Percentiles rank a stretch among this genome's conserved stretches.
Conservation (phyloP, 441 rosid genomes). For the Codiaeum variegatum region DNA sequence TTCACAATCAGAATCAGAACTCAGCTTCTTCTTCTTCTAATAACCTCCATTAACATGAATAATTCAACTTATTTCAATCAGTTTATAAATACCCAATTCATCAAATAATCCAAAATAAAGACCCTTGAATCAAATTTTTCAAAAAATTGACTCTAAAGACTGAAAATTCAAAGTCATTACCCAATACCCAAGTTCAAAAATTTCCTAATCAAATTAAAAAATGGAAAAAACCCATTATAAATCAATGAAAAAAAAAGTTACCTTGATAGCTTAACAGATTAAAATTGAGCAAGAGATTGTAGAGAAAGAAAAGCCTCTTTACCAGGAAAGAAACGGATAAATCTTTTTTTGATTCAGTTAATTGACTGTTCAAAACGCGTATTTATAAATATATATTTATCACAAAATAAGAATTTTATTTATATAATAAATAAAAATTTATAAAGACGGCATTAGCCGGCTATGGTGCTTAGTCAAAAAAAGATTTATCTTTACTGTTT, state of each 20-base stretch:
- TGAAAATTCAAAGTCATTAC: slow-evolving; percentile 26
- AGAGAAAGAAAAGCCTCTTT: slow-evolving; percentile 4
- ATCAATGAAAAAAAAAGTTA: neutral
- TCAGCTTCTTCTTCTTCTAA: neutral
- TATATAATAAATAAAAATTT: neutral
- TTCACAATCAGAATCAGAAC: slow-evolving; percentile 9
- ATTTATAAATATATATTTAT: too few species aligned
- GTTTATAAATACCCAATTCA: slow-evolving; percentile 17
- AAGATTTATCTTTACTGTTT: neutral
- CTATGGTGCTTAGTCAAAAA: slow-evolving; percentile 13
- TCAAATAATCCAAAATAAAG: slow-evolving; percentile 21
- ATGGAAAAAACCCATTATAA: slow-evolving; percentile 15
- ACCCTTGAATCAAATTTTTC: neutral
- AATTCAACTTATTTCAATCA: slow-evolving; percentile 1
- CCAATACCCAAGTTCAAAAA: slow-evolving; percentile 16
- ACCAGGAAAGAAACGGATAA: slow-evolving; percentile 20
- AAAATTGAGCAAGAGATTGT: neutral
- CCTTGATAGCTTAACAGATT: slow-evolving; percentile 1
- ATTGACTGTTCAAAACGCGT: slow-evolving; percentile 37
- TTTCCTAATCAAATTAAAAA: slow-evolving; percentile 7
- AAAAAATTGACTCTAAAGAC: slow-evolving; percentile 7
- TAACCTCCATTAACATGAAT: neutral
- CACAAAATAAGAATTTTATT: too few species aligned
- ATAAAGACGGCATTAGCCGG: slow-evolving; percentile 31
- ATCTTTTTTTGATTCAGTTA: neutral